Evolutionary conservation across 192 early-diverging fungal genomes (phyloP).

Genomic region (Allomyces javanicus): DNA sequence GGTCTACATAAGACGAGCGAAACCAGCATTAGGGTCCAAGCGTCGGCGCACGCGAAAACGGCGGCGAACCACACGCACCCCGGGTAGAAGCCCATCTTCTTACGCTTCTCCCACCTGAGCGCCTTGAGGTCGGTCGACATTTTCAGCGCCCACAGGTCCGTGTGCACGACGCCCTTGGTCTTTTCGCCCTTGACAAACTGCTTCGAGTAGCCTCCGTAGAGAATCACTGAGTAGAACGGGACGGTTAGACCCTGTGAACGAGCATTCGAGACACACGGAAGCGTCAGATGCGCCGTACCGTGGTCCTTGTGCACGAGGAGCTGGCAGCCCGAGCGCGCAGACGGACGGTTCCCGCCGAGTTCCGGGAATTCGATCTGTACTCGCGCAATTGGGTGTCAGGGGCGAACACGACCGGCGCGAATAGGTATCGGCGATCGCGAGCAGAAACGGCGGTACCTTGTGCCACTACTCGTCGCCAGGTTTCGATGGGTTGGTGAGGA

Average conservation of each 20-base stretch:
- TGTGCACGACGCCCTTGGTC: conserved; percentile 29
- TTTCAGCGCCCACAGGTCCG: conserved; percentile 31
- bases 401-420: no score
- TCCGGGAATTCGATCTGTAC: conserved; percentile 13
- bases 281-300: no score
- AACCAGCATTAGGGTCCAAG: no score
- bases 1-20: conserved; percentile 1
- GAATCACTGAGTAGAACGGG: conserved; percentile 11
- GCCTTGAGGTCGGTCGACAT: conserved; percentile 32
- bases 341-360: conserved; percentile 10
- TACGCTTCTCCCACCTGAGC: conserved; percentile 40
- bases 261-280: no score
- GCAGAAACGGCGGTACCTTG: conserved; percentile 1
- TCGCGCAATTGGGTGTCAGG: no score
- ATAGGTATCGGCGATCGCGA: no score
- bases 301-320: conserved; percentile 30
- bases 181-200: conserved; percentile 38
- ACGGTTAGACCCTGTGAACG: no score
- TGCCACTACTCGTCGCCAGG: conserved; percentile 14
- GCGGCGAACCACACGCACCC: conserved; percentile 4
- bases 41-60: no score
- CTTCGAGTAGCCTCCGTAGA: conserved; percentile 56
- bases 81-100: conserved; percentile 25
- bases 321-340: conserved; percentile 39
- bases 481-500: conserved; percentile 1